phyloP scores from a whole-genome alignment of 2,329 filamentous ascomycete genomes.

The Diplodia sapinea region DNA sequence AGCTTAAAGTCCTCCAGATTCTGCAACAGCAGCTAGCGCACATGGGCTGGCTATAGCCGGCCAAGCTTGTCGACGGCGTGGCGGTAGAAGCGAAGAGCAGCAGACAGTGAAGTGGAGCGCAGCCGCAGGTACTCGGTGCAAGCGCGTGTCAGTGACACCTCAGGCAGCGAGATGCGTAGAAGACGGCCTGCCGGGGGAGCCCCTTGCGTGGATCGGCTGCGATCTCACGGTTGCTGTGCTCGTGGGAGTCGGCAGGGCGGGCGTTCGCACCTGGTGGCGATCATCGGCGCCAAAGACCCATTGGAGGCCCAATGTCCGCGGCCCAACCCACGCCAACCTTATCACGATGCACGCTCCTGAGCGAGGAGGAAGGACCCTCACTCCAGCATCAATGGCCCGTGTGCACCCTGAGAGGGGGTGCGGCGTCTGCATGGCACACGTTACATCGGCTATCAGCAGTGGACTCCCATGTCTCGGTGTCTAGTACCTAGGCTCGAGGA shows the following conservation, averaged over 20 bases:
- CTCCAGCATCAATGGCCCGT: neutral
- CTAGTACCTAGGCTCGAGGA: neutral
- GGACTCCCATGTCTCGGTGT: constrained; percentile 7
- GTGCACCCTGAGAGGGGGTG: neutral
- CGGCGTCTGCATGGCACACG: constrained; percentile 2
- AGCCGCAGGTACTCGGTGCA: constrained; percentile 20
- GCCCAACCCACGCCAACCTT: constrained; percentile 5
- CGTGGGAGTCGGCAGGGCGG: constrained; percentile 8
- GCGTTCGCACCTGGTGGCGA: constrained; percentile 14
- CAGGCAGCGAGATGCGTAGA: neutral
- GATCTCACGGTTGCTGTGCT: constrained; percentile 7
- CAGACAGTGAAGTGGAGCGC: neutral
- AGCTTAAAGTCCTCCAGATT: constrained; percentile 2
- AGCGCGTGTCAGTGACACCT: constrained; percentile 14
- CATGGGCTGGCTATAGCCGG: neutral
- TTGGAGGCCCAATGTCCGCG: constrained; percentile 8
- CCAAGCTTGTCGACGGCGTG: neutral
- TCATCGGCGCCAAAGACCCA: constrained; percentile 5
- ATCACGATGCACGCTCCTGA: constrained; percentile 6
- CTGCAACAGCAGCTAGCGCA: constrained; percentile 7
- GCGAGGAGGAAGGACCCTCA: constrained; percentile 11
- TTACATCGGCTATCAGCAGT: neutral
- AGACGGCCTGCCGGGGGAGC: neutral
- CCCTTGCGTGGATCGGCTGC: constrained; percentile 24
- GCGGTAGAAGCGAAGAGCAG: constrained; percentile 2